These are phyloP conservation scores for Auxenochlorella pyrenoidosa DNA, from an alignment of 139 green algal species.

Conservation along the genomic window DNA sequence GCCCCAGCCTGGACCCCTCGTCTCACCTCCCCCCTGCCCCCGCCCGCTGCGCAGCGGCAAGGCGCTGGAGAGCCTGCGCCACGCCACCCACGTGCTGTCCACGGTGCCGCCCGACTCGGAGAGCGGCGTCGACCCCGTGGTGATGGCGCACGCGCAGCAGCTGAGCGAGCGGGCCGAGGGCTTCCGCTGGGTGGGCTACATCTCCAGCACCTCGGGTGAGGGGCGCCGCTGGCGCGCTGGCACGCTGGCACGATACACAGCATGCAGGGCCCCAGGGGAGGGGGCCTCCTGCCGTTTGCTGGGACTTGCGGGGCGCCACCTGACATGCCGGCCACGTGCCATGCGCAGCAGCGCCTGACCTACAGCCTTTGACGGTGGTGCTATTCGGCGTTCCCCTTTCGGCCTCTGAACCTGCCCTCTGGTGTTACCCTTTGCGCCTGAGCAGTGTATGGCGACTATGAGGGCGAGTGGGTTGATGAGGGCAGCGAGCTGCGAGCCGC, in stretches of 20 bases:
- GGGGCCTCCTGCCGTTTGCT: no score
- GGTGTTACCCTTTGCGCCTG: no score
- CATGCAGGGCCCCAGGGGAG: no score
- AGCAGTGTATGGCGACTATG: slow-evolving; percentile 74
- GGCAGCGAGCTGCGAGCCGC: slow-evolving; percentile 44
- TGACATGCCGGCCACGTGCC: no score
- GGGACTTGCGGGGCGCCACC: no score
- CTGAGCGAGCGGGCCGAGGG: neutral
- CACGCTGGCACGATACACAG: neutral
- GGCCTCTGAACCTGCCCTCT: no score
- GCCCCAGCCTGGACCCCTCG: neutral
- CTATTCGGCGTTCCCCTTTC: no score
- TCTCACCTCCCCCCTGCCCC: neutral
- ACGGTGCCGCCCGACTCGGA: slow-evolving; percentile 48
- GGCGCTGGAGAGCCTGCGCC: neutral
- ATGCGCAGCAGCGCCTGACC: no score
- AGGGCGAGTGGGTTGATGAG: slow-evolving; percentile 79
- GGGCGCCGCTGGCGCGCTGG: neutral
- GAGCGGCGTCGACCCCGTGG: slow-evolving; percentile 35
- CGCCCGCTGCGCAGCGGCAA: slow-evolving; percentile 1
- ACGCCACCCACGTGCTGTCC: slow-evolving; percentile 49
- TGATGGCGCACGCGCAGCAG: slow-evolving; percentile 20
- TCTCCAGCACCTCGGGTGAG: slow-evolving; percentile 63
- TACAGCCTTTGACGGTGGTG: no score
- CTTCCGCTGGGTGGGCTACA: slow-evolving; percentile 68